Conservation (phyloP, 1,284 basidiomycete genomes). For the Pseudozyma thailandica region DNA sequence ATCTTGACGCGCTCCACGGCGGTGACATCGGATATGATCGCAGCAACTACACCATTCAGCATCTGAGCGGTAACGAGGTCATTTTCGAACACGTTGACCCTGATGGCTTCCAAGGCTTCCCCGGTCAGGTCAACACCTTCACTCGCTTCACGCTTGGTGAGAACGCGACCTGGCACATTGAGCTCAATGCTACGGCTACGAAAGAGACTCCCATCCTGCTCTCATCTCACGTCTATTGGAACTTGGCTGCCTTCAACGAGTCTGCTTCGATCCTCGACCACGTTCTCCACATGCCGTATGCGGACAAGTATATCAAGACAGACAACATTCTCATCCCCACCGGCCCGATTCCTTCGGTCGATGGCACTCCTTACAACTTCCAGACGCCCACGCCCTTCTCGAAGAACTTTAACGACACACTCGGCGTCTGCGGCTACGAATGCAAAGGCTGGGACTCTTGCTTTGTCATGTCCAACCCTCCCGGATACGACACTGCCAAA, state of each 20-base stretch:
- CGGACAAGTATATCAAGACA: constrained; percentile 54
- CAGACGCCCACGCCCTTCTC: constrained; percentile 41
- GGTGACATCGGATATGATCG: constrained; percentile 62
- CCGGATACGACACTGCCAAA: constrained; percentile 39
- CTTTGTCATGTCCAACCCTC: constrained; percentile 55
- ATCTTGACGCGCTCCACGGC: constrained; percentile 59
- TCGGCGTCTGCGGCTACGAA: constrained; percentile 52
- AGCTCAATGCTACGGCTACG: constrained; percentile 48
- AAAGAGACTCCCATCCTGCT: constrained; percentile 62
- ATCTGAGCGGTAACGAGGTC: constrained; percentile 38
- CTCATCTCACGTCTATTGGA: constrained; percentile 65
- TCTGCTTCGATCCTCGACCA: constrained; percentile 50
- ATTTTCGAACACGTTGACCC: constrained; percentile 54
- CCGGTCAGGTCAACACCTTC: constrained; percentile 41
- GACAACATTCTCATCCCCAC: constrained; percentile 60
- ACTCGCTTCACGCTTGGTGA: constrained; percentile 45
- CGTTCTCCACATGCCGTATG: constrained; percentile 56
- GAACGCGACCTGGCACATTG: constrained; percentile 47
- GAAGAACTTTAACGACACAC: constrained; percentile 51
- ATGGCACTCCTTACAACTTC: constrained; percentile 56
- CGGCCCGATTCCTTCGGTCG: constrained; percentile 42
- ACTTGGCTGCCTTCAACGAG: constrained; percentile 55
- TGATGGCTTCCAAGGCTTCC: constrained; percentile 64
- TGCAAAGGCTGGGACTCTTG: constrained; percentile 64
- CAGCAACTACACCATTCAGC: constrained; percentile 45